Conservation (phyloP, 2,329 filamentous ascomycete species). For the Diaporthe batatas region DNA sequence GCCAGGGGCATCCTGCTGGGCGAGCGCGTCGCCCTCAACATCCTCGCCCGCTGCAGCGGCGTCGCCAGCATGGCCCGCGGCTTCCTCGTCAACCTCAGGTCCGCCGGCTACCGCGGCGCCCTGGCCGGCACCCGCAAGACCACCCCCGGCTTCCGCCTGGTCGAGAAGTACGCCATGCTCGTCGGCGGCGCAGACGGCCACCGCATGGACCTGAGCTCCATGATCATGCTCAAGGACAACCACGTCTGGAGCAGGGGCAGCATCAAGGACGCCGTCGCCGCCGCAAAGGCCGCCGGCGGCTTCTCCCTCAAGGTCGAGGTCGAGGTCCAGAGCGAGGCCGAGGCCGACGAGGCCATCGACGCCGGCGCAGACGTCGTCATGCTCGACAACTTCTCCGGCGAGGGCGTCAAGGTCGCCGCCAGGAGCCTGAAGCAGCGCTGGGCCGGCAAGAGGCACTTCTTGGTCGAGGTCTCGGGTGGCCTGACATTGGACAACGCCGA, state of each 20-base stretch:
- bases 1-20: constrained; percentile 86
- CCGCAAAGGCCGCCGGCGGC: constrained; percentile 86
- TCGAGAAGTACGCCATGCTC: constrained; percentile 98
- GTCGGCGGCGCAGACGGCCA: constrained; percentile 94
- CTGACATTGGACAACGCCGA: constrained; percentile 87
- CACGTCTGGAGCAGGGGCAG: constrained; percentile 93
- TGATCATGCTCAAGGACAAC: constrained; percentile 99
- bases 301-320: constrained; percentile 97
- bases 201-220: constrained; percentile 88
- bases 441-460: constrained; percentile 78
- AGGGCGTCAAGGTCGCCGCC: constrained; percentile 82
- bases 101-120: constrained; percentile 82
- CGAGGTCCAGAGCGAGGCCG: constrained; percentile 88
- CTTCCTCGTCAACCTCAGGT: constrained; percentile 68
- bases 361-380: constrained; percentile 97
- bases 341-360: constrained; percentile 90
- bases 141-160: constrained; percentile 92
- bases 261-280: constrained; percentile 86
- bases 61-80: constrained; percentile 79
- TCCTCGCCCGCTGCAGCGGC: constrained; percentile 89
- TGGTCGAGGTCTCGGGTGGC: constrained; percentile 94
- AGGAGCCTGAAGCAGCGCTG: constrained; percentile 83
- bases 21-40: constrained; percentile 92
- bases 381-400: constrained; percentile 93
- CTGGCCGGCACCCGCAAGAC: constrained; percentile 98